Evolutionary conservation across 208 protist genomes (phyloP).

Genomic region (Balamuthia mandrillaris): DNA sequence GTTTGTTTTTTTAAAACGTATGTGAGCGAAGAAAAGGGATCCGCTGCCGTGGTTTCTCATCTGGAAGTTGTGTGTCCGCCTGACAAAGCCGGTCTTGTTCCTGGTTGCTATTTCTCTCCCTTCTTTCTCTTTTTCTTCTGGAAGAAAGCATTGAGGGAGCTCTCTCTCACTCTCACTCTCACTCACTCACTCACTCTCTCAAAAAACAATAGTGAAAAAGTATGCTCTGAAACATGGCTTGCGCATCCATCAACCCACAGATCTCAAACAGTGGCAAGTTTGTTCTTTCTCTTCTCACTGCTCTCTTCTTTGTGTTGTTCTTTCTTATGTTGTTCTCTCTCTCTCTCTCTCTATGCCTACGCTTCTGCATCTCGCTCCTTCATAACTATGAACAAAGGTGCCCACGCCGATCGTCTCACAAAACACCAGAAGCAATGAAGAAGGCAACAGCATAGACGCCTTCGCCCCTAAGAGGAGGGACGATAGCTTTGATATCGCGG

Average conservation of each 20-base stretch:
- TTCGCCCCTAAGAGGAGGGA: not conserved
- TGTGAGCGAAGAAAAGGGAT: not conserved
- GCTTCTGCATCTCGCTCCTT: too few species aligned
- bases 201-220: not conserved
- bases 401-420: too few species aligned
- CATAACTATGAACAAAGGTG: too few species aligned
- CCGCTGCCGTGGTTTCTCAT: not conserved
- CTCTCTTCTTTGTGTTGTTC: not conserved
- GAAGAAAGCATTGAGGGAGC: too few species aligned
- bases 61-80: not conserved
- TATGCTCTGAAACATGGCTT: not conserved
- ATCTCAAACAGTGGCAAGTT: not conserved
- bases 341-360: too few species aligned
- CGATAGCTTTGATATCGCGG: constrained; percentile 8
- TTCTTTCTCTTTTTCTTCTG: too few species aligned
- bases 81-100: not conserved
- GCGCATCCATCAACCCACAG: not conserved
- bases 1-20: not conserved
- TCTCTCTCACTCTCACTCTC: not conserved
- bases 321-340: not conserved
- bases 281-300: not conserved
- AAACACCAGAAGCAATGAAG: not conserved
- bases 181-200: not conserved
- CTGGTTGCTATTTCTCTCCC: too few species aligned
- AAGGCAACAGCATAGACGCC: not conserved